These are phyloP conservation scores for Psilocybe sp. DNA, from an alignment of 768 basidiomycete species.

Conservation along the genomic window DNA sequence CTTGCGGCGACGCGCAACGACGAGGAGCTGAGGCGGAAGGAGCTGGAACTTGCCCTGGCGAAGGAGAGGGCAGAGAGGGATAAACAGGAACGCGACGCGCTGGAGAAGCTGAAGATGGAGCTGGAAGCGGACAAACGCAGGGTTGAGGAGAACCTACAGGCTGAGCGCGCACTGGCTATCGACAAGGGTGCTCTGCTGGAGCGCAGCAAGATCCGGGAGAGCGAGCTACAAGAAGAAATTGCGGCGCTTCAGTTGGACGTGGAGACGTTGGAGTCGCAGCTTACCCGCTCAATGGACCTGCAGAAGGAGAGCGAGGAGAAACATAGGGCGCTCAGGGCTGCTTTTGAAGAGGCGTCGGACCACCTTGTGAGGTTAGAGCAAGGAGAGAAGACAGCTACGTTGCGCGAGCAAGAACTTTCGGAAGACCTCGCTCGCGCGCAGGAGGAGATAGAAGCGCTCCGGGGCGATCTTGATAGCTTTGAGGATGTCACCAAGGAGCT, in stretches of 20 bases:
- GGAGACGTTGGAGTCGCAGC: slow-evolving; percentile 80
- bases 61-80: slow-evolving; percentile 89
- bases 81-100: slow-evolving; percentile 70
- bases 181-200: slow-evolving; percentile 86
- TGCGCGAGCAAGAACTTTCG: slow-evolving; percentile 60
- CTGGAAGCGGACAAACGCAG: slow-evolving; percentile 82
- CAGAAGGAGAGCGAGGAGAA: slow-evolving; percentile 83
- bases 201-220: slow-evolving; percentile 82
- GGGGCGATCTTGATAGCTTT: slow-evolving; percentile 58
- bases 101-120: slow-evolving; percentile 79
- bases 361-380: slow-evolving; percentile 80
- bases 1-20: slow-evolving; percentile 91
- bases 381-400: slow-evolving; percentile 67
- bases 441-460: slow-evolving; percentile 55
- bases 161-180: slow-evolving; percentile 72
- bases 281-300: slow-evolving; percentile 73
- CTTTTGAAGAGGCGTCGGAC: slow-evolving; percentile 83
- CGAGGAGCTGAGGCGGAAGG: slow-evolving; percentile 86
- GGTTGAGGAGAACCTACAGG: slow-evolving; percentile 78
- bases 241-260: slow-evolving; percentile 77
- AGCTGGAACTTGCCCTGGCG: slow-evolving; percentile 74
- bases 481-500: slow-evolving; percentile 68
- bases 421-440: slow-evolving; percentile 58
- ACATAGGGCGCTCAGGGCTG: slow-evolving; percentile 63
- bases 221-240: slow-evolving; percentile 84